Evolutionary conservation across 2,329 filamentous ascomycete species (phyloP).

Genomic region (Aspergillus viridinutans): DNA sequence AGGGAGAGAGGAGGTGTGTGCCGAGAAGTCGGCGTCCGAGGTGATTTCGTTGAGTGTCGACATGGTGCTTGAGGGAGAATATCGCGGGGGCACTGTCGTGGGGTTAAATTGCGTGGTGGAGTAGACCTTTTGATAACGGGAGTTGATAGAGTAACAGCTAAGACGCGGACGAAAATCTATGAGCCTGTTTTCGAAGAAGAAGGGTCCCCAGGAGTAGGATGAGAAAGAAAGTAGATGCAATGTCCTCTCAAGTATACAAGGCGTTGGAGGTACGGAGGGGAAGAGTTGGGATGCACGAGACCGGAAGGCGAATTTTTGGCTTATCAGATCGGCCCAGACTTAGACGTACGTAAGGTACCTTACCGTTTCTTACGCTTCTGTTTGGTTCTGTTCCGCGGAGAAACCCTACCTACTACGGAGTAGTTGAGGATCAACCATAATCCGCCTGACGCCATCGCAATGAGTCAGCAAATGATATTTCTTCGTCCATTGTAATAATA

Average conservation of each 20-base stretch:
- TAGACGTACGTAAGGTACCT: too few relatives aligned
- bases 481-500: not conserved
- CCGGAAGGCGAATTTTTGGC: slow-evolving; percentile 20
- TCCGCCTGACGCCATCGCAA: not conserved
- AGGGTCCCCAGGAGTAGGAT: not conserved
- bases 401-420: too few relatives aligned
- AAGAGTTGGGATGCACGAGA: slow-evolving; percentile 9
- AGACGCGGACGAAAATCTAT: not conserved
- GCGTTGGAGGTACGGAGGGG: not conserved
- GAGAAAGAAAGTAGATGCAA: slow-evolving; percentile 3
- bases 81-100: not conserved
- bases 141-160: slow-evolving; percentile 49
- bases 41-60: slow-evolving; percentile 74
- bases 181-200: not conserved
- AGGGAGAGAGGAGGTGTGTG: slow-evolving; percentile 62
- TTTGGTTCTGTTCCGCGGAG: not conserved
- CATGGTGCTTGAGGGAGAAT: slow-evolving; percentile 47
- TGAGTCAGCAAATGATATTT: not conserved
- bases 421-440: not conserved
- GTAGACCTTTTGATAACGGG: slow-evolving; percentile 32
- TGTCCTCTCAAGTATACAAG: not conserved
- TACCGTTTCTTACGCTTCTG: not conserved
- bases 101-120: slow-evolving; percentile 4
- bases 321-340: slow-evolving; percentile 29
- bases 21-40: slow-evolving; percentile 67